Conservation (phyloP, 371 early-diverging fungal species). For the Encephalitozoon intestinalis region DNA sequence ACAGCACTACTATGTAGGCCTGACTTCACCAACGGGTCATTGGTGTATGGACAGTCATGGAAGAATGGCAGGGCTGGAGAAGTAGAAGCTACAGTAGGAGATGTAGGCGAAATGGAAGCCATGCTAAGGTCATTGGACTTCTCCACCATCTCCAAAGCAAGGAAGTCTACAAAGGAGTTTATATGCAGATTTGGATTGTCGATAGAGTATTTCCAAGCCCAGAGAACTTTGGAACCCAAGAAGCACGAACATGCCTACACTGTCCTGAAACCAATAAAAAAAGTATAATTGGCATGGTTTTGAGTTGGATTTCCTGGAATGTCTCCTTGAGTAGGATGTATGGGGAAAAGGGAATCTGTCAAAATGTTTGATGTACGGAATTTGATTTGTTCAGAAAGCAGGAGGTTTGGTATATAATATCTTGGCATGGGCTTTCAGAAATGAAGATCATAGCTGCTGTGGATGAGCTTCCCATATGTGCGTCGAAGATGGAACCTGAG, state of each 20-base stretch:
- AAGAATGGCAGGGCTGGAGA: background rate
- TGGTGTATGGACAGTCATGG: slow-evolving; percentile 3
- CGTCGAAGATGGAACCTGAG: background rate
- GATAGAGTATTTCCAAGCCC: background rate
- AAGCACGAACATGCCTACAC: background rate
- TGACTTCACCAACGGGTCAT: slow-evolving; percentile 22
- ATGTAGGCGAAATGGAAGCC: background rate
- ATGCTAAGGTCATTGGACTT: background rate
- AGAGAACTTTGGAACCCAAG: background rate
- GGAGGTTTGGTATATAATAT: background rate
- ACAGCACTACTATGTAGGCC: slow-evolving; percentile 9
- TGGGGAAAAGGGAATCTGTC: background rate
- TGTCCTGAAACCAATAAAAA: background rate
- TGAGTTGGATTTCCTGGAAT: background rate
- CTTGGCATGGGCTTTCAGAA: background rate
- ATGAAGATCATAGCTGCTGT: background rate
- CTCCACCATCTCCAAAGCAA: background rate
- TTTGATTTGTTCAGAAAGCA: background rate
- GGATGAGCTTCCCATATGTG: slow-evolving; percentile 3
- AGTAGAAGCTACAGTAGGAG: background rate
- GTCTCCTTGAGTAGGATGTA: background rate
- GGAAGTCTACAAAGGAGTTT: background rate
- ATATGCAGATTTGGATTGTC: background rate
- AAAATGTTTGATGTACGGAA: background rate
- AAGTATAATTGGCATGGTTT: background rate